Percentiles rank a stretch among this genome's conserved stretches.
Conservation (phyloP, 2,329 filamentous ascomycete species). For the Paraconiothyrium brasiliense region DNA sequence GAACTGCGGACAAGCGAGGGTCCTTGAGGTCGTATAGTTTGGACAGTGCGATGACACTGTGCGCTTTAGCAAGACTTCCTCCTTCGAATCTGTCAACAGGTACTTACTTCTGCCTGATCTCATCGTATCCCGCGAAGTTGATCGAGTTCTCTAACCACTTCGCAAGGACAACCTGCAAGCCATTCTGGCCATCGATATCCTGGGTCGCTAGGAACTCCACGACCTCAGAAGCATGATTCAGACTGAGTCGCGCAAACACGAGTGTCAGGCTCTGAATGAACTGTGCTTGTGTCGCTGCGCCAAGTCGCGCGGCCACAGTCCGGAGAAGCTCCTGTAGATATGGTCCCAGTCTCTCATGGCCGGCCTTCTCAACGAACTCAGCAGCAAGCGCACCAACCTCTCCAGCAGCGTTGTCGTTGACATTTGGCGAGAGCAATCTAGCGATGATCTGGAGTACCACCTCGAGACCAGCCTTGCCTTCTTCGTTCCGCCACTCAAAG, state of each 20-base stretch:
- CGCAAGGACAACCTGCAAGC: constrained; percentile 86
- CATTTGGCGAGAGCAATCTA: constrained; percentile 79
- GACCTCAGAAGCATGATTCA: constrained; percentile 86
- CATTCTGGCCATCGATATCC: constrained; percentile 79
- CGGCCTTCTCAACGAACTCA: constrained; percentile 94
- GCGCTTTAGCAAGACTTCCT: constrained; percentile 26
- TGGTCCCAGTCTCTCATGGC: constrained; percentile 87
- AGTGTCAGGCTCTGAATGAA: constrained; percentile 97
- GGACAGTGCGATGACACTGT: constrained; percentile 87
- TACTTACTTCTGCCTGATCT: constrained; percentile 91
- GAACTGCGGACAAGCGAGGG: constrained; percentile 76
- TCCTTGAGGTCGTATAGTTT: constrained; percentile 92
- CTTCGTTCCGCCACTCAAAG: constrained; percentile 82
- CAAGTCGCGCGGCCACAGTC: constrained; percentile 86
- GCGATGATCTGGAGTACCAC: constrained; percentile 92
- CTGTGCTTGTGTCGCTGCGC: constrained; percentile 81
- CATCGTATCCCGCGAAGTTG: constrained; percentile 97
- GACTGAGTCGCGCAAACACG: constrained; percentile 89
- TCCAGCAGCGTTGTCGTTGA: constrained; percentile 95
- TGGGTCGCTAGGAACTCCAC: constrained; percentile 90
- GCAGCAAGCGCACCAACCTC: constrained; percentile 95
- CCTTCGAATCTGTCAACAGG: neutral
- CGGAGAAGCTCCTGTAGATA: constrained; percentile 88
- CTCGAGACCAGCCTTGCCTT: constrained; percentile 83
- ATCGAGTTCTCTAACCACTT: constrained; percentile 98